Base-by-base conservation (phyloP, 1,284 basidiomycete species). In the Termitomyces sp. region DNA sequence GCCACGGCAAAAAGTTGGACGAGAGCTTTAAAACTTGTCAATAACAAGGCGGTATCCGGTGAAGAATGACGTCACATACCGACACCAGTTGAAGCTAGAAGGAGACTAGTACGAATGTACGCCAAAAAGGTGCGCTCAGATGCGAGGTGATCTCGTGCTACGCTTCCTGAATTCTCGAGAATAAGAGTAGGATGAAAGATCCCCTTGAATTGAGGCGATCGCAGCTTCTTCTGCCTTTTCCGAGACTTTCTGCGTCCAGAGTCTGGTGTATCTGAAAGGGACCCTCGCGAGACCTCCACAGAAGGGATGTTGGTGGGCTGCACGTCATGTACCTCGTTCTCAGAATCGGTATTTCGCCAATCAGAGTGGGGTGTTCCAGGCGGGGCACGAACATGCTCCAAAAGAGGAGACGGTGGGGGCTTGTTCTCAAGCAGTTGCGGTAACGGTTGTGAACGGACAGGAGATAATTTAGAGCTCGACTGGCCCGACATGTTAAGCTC, bases 61-160 rank as follows among this genome's bases (percentile, higher is more conserved):
- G 42, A 33, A 13, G 46, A 42, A 36, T 48, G 52, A 40, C 44
- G 31, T 54, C 43, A 70, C 76, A 52, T 54, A 79, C 79, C 78
- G 26, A 83, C 79, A 13, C 79, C 80, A 13, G 73, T 71, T 3
- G 74, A 71, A 1, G 77, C 73, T 15, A 80, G 63, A 1, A 71
- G 71, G 13, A 78, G 61, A 57, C 75, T 75, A 1, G 79, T 80
- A 38, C 78, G 66, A n/a, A 79, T 68, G 62, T 79, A 80, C 15
- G 78, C 75, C 33, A 80, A 61, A 57, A 74, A 81, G 1, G 78
- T 81, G 2, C 78, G 66, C 56, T 81, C 78, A 15, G 69, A 73
- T 0, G 78, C 77, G 5, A 80, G 65, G 63, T 81, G 78, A 61
- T 80, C 78, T 19, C 78, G 65, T 5, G 78, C 78, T 1, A 75